These are phyloP conservation scores for Podaxis carcinomalis DNA, from an alignment of 768 basidiomycete genomes.

Conservation along the genomic window DNA sequence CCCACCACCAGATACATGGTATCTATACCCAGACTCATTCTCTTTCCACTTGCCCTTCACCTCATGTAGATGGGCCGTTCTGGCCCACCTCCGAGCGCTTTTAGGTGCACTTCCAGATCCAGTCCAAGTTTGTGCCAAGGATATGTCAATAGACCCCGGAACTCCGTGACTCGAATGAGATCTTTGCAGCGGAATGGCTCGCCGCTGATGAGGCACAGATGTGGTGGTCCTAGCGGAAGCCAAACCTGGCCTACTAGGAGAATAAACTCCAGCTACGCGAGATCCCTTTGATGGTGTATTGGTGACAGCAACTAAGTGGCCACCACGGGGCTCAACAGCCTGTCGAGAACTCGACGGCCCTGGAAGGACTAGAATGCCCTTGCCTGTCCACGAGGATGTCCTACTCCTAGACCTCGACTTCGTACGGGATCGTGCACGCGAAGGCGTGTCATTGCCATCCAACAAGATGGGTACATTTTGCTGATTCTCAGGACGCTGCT, in stretches of 20 bases:
- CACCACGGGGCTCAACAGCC: not conserved
- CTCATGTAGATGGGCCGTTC: slow-evolving; percentile 60
- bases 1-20: not conserved
- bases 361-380: not conserved
- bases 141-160: slow-evolving; percentile 9
- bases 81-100: slow-evolving; percentile 55
- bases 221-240: not conserved
- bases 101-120: slow-evolving; percentile 29
- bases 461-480: not conserved
- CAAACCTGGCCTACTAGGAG: not conserved
- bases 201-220: not conserved
- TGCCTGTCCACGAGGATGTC: not conserved
- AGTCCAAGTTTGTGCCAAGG: slow-evolving; percentile 7
- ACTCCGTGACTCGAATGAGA: slow-evolving; percentile 9
- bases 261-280: slow-evolving; percentile 2
- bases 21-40: not conserved
- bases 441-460: not conserved
- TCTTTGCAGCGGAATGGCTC: not conserved
- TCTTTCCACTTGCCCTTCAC: slow-evolving; percentile 1
- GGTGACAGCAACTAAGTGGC: not conserved
- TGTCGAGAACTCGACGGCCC: not conserved
- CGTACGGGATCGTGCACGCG: not conserved
- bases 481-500: not conserved
- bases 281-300: slow-evolving; percentile 5
- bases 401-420: slow-evolving; percentile 1